Percentiles rank a stretch among this genome's conserved stretches.
These are phyloP conservation scores for Hysterangium stoloniferum DNA, from an alignment of 768 basidiomycete species.

Conservation along the genomic window DNA sequence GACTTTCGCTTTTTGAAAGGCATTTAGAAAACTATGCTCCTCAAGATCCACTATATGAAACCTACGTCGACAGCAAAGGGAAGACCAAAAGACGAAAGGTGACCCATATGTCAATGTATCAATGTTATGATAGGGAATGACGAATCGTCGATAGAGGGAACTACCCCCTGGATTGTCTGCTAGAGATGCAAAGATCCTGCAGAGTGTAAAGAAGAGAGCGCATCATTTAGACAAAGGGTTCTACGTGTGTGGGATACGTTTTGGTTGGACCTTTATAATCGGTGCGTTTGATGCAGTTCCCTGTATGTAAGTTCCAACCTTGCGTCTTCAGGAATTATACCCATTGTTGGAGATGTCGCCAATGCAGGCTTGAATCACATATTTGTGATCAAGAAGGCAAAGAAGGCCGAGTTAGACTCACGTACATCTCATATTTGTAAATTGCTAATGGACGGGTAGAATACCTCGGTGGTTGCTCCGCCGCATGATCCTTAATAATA, in stretches of 20 bases:
- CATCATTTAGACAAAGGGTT: slow-evolving; percentile 88
- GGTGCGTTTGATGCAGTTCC: slow-evolving; percentile 21
- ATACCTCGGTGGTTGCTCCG: slow-evolving; percentile 56
- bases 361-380: slow-evolving; percentile 61
- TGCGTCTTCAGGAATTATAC: slow-evolving; percentile 44
- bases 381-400: slow-evolving; percentile 70
- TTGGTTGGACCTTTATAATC: slow-evolving; percentile 83
- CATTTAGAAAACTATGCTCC: slow-evolving; percentile 64
- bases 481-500: slow-evolving; percentile 73
- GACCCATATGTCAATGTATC: neutral
- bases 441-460: no score
- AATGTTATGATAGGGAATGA: neutral
- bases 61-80: slow-evolving; percentile 46
- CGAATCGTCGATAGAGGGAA: slow-evolving; percentile 40
- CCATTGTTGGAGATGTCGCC: slow-evolving; percentile 59
- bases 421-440: neutral
- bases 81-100: slow-evolving; percentile 54
- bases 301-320: neutral
- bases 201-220: slow-evolving; percentile 66
- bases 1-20: slow-evolving; percentile 51
- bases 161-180: slow-evolving; percentile 69
- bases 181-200: slow-evolving; percentile 68
- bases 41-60: slow-evolving; percentile 68
- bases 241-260: slow-evolving; percentile 66
- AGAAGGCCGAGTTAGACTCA: slow-evolving; percentile 48